phyloP scores from a whole-genome alignment of 345 rosid species.

The Reutealis trisperma region DNA sequence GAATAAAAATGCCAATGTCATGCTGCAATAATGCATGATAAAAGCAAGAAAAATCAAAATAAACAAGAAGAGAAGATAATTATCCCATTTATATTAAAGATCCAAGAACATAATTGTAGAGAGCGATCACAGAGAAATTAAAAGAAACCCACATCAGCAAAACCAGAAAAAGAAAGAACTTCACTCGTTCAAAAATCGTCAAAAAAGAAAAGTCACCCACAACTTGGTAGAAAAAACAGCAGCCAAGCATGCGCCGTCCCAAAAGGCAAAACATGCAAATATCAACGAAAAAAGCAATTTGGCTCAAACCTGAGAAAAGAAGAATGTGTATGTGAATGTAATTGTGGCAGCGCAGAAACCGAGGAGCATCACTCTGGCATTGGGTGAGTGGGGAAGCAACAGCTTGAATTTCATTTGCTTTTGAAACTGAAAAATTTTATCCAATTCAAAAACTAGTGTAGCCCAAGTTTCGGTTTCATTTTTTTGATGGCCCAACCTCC shows the following conservation, averaged over 20 bases:
- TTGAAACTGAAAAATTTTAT: not conserved
- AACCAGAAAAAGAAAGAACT: not conserved
- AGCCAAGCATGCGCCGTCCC: not conserved
- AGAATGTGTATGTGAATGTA: not conserved
- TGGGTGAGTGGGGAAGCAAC: conserved; percentile 10
- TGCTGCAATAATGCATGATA: not conserved
- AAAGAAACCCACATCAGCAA: conserved; percentile 3
- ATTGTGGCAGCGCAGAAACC: conserved; percentile 21
- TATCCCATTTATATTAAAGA: not conserved
- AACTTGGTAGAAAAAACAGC: not conserved
- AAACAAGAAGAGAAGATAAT: not conserved
- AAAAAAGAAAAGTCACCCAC: not conserved
- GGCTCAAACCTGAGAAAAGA: not conserved
- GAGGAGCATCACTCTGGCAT: conserved; percentile 17
- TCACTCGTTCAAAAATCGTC: not conserved
- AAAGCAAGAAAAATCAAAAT: not conserved
- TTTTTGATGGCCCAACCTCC: not conserved
- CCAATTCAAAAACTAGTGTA: not conserved
- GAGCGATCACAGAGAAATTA: not conserved
- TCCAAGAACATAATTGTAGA: not conserved
- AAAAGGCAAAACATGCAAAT: not conserved
- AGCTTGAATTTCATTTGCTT: not conserved
- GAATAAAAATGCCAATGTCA: not conserved
- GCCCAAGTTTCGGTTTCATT: too few relatives aligned
- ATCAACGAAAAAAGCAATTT: not conserved